Base-by-base conservation (phyloP, 2,329 filamentous ascomycete species). In the Graphilbum sp. region DNA sequence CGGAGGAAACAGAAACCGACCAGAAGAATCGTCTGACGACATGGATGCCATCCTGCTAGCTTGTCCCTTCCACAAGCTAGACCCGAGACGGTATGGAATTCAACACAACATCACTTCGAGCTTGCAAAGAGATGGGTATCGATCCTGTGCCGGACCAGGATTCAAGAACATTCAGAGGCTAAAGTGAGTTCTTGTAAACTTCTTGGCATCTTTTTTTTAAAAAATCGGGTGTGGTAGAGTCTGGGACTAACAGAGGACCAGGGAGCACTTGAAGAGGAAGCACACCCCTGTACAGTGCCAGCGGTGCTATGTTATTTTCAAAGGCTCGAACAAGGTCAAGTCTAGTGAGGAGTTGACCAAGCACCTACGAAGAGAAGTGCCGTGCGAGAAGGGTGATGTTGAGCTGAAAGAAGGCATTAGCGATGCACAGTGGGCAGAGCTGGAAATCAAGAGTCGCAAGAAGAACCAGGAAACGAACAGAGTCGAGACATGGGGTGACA, bases 401-500 rank as follows among this genome's bases (percentile, higher is more conserved):
- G 44, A 44, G 15, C 40, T 47, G 9, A 47, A 46, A 25, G 50
- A 52, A 20, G 50, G 50, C 4, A 49, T 52, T 25, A 46, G 44
- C 35, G 44, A 46, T 15, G 42, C 38, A 11, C 49, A 52, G 16
- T 52, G 50, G 50, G 44, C 44, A 19, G 42, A 36, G 20, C 40
- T 51, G 9, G 49, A 52, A 29, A 47, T 45, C 36, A 46, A 52
- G 32, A 50, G 47, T 37, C 42, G 47, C 17, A 50, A 47, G 35
- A 52, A 49, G 40, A 51, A 47, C 31, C 49, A 51, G 32, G 49
- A 52, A 29, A 43, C 41, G 21, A 47, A 52, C 41, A 44, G 47
- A 36, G 34, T 52, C 7, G 50, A 51, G 34, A 50, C 50, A 31
- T 52, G 50, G 50, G 50, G 47, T 35, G 50, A 51, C 38, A 52